A percentile compares a stretch with the other conserved stretches of the same genome.
These are phyloP conservation scores for Mycena maculata DNA, from an alignment of 768 basidiomycete species.

Conservation along the genomic window DNA sequence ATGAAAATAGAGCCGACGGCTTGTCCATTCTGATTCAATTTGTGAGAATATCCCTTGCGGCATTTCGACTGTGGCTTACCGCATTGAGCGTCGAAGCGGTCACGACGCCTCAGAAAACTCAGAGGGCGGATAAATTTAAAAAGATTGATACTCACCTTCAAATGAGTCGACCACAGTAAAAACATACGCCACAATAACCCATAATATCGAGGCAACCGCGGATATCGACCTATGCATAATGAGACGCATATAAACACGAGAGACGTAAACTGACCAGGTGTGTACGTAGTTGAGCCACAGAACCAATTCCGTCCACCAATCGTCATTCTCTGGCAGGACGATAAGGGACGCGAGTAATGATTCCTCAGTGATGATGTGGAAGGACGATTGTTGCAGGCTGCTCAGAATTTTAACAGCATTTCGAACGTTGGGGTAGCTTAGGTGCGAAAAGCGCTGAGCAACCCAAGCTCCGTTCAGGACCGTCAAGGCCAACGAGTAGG, in stretches of 20 bases:
- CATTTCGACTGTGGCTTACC: slow-evolving; percentile 22
- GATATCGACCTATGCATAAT: slow-evolving; percentile 27
- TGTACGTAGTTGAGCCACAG: slow-evolving; percentile 49
- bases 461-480: slow-evolving; percentile 50
- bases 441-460: slow-evolving; percentile 38
- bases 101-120: neutral
- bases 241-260: neutral
- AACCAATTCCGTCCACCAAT: slow-evolving; percentile 51
- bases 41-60: too few species aligned
- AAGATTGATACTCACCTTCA: slow-evolving; percentile 13
- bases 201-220: slow-evolving; percentile 30
- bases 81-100: too few species aligned
- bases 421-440: slow-evolving; percentile 38
- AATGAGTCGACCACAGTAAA: slow-evolving; percentile 36
- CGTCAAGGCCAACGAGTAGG: slow-evolving; percentile 52
- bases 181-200: slow-evolving; percentile 31
- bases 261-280: slow-evolving; percentile 44
- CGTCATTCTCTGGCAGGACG: slow-evolving; percentile 48
- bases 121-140: neutral
- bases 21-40: slow-evolving; percentile 52
- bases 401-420: slow-evolving; percentile 43
- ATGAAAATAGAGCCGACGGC: slow-evolving; percentile 48
- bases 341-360: slow-evolving; percentile 50
- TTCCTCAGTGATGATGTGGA: slow-evolving; percentile 42
- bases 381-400: slow-evolving; percentile 50